Evolutionary conservation across 2,329 filamentous ascomycete genomes (phyloP).

Genomic region (Fusarium lyarnte): DNA sequence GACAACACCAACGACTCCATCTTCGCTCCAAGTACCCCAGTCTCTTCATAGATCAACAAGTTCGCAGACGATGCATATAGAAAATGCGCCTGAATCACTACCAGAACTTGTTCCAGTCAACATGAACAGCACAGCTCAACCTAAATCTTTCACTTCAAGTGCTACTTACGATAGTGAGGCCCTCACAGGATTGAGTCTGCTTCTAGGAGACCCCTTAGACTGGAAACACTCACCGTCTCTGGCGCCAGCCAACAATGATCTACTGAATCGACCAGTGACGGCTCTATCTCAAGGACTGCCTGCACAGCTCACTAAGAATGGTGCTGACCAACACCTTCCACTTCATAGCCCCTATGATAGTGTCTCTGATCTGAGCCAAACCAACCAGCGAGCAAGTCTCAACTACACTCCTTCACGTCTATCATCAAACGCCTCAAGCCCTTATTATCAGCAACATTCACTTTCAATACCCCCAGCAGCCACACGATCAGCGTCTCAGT

Average conservation of each 20-base stretch:
- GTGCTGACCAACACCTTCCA: neutral
- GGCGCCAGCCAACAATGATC: neutral
- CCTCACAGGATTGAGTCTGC: slow-evolving; percentile 3
- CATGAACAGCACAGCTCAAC: neutral
- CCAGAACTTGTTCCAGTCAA: slow-evolving; percentile 21
- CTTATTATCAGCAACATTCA: neutral
- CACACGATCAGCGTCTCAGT: neutral
- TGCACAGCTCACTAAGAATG: neutral
- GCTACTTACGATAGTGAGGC: neutral
- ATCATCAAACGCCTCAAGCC: neutral
- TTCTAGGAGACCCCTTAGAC: slow-evolving; percentile 12
- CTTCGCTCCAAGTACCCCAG: neutral
- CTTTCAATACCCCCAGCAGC: neutral
- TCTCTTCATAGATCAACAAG: neutral
- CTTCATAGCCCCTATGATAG: neutral
- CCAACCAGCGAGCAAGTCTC: neutral
- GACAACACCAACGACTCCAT: too few species aligned
- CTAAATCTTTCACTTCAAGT: neutral
- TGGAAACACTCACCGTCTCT: neutral
- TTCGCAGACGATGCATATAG: neutral
- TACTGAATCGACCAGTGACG: neutral
- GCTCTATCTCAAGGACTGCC: neutral
- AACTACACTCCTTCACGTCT: neutral
- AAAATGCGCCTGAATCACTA: neutral
- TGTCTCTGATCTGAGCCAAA: neutral